A percentile compares a stretch with the other conserved stretches of the same genome.
phyloP scores from a whole-genome alignment of 345 rosid genomes.

The Brassica napus region DNA sequence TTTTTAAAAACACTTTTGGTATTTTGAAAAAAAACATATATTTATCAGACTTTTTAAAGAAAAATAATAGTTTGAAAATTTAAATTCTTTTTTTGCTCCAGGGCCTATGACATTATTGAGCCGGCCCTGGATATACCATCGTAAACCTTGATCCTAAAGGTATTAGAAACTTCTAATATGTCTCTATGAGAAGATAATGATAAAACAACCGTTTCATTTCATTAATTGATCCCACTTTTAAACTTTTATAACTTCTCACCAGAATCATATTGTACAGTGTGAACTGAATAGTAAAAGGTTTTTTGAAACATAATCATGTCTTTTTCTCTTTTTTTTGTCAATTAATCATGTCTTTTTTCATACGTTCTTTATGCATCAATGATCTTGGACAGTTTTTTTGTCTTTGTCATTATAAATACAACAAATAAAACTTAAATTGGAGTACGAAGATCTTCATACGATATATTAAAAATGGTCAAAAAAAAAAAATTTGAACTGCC shows the following conservation, averaged over 20 bases:
- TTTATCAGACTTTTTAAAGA: too few relatives aligned
- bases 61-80: too few relatives aligned
- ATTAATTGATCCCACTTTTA: neutral
- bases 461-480: neutral
- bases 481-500: too few relatives aligned
- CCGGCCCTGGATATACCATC: too few relatives aligned
- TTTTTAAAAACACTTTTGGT: too few relatives aligned
- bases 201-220: neutral
- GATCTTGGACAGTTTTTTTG: neutral
- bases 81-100: too few relatives aligned
- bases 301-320: neutral
- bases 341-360: neutral
- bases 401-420: neutral
- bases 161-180: too few relatives aligned
- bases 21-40: too few relatives aligned
- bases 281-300: constrained; percentile 11
- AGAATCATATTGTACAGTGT: constrained; percentile 3
- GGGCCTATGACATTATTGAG: too few relatives aligned
- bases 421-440: neutral
- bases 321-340: too few relatives aligned
- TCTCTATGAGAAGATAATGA: too few relatives aligned
- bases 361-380: neutral
- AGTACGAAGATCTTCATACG: neutral
- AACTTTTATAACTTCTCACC: neutral
- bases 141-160: too few relatives aligned